Conservation (phyloP, 1,139 yeast species). For the Hyphopichia khmerensis region DNA sequence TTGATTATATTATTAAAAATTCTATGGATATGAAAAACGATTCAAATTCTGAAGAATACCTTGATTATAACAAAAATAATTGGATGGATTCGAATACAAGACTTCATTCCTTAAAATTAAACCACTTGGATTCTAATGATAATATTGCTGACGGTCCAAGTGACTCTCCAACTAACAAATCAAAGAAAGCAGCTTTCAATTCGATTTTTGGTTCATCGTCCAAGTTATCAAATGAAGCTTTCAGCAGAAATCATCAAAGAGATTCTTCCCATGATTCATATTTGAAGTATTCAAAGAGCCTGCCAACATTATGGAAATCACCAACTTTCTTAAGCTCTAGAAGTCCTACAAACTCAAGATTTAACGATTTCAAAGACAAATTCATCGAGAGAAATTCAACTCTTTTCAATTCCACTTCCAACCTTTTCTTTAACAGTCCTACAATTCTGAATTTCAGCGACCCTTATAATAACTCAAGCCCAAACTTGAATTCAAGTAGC, state of each 20-base stretch:
- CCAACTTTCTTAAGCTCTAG: background rate
- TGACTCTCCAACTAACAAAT: slow-evolving; percentile 1
- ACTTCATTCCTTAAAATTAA: slow-evolving; percentile 5
- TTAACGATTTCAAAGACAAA: slow-evolving; percentile 3
- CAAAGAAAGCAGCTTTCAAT: slow-evolving; percentile 3
- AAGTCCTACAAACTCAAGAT: slow-evolving; percentile 3
- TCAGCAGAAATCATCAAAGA: background rate
- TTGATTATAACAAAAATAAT: slow-evolving; percentile 12
- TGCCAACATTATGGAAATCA: slow-evolving; percentile 7
- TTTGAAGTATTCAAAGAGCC: slow-evolving; percentile 10
- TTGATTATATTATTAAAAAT: slow-evolving; percentile 10
- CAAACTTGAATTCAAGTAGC: background rate
- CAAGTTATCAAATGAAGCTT: background rate
- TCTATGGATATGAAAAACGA: slow-evolving; percentile 7
- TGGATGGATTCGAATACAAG: slow-evolving; percentile 20
- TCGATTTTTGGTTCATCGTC: slow-evolving; percentile 1
- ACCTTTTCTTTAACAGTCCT: background rate
- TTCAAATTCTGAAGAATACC: slow-evolving; percentile 7
- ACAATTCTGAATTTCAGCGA: background rate
- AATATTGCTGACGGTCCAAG: background rate
- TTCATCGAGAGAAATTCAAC: slow-evolving; percentile 2
- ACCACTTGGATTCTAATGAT: slow-evolving; percentile 1
- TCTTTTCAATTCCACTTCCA: slow-evolving; percentile 1
- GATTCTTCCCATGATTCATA: background rate
- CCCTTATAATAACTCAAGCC: background rate